These are phyloP conservation scores for Xylaria castorea DNA, from an alignment of 495 filamentous ascomycete species.

Conservation along the genomic window DNA sequence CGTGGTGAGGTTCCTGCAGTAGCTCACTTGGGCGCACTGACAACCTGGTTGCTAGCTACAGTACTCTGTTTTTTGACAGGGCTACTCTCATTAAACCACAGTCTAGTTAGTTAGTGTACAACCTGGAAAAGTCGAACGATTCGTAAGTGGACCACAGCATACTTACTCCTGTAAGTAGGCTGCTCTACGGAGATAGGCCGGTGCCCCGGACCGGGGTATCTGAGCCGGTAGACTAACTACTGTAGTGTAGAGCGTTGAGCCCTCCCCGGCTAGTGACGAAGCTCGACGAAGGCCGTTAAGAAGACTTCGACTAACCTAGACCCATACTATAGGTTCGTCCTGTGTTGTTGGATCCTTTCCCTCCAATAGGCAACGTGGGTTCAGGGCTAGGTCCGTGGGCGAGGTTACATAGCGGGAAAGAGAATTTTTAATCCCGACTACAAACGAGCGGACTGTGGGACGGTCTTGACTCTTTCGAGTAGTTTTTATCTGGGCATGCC, in stretches of 20 bases:
- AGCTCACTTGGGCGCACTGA: constrained; percentile 5
- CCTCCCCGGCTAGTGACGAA: not conserved
- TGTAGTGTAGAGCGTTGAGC: not conserved
- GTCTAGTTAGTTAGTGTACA: no score
- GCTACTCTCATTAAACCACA: not conserved
- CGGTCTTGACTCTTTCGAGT: not conserved
- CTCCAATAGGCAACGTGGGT: constrained; percentile 7
- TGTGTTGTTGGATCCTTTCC: not conserved
- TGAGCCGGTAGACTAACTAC: not conserved
- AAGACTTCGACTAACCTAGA: not conserved
- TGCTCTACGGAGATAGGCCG: constrained; percentile 13
- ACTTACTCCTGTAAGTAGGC: no score
- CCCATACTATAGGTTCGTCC: not conserved
- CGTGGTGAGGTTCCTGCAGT: constrained; percentile 15
- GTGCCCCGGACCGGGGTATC: constrained; percentile 3
- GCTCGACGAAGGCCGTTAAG: not conserved
- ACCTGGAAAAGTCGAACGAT: constrained; percentile 7
- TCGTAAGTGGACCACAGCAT: not conserved
- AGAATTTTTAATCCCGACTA: not conserved
- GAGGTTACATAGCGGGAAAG: not conserved
- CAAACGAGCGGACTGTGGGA: not conserved
- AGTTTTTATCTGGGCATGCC: not conserved
- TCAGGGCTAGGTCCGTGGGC: not conserved
- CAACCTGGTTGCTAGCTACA: constrained; percentile 1
- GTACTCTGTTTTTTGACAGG: constrained; percentile 1